phyloP scores from a whole-genome alignment of 106 monocot species.

The Narthecium ossifragum region DNA sequence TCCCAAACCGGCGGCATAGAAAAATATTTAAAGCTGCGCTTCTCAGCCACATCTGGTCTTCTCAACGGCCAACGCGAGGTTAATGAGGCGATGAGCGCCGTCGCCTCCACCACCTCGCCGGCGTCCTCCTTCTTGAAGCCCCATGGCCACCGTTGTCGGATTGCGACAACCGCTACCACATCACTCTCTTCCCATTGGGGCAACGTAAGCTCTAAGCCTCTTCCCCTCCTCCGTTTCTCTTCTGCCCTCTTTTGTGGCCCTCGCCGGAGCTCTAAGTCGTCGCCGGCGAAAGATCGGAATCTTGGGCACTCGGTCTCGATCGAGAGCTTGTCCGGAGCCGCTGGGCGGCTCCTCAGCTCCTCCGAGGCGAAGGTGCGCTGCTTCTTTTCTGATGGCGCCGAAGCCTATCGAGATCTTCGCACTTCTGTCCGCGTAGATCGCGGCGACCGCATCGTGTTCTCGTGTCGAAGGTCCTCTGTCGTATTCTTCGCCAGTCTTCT shows the following conservation, averaged over 20 bases:
- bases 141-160: too few species aligned
- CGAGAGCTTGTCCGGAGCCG: constrained; percentile 21
- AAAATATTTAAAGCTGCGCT: too few species aligned
- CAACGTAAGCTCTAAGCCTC: not conserved
- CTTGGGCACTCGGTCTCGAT: constrained; percentile 37
- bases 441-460: constrained; percentile 49
- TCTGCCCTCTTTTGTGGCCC: not conserved
- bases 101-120: constrained; percentile 1
- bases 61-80: too few species aligned
- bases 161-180: too few species aligned
- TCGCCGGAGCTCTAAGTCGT: constrained; percentile 2
- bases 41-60: too few species aligned
- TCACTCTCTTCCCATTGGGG: not conserved
- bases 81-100: not conserved
- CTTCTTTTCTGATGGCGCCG: constrained; percentile 37
- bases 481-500: constrained; percentile 35
- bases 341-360: constrained; percentile 7
- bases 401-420: constrained; percentile 53
- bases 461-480: constrained; percentile 63
- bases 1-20: too few species aligned
- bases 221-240: constrained; percentile 1
- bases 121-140: too few species aligned
- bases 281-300: constrained; percentile 16
- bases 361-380: constrained; percentile 22
- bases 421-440: constrained; percentile 40